Base-by-base conservation (phyloP, 768 basidiomycete species). In the Suillus bovinus region DNA sequence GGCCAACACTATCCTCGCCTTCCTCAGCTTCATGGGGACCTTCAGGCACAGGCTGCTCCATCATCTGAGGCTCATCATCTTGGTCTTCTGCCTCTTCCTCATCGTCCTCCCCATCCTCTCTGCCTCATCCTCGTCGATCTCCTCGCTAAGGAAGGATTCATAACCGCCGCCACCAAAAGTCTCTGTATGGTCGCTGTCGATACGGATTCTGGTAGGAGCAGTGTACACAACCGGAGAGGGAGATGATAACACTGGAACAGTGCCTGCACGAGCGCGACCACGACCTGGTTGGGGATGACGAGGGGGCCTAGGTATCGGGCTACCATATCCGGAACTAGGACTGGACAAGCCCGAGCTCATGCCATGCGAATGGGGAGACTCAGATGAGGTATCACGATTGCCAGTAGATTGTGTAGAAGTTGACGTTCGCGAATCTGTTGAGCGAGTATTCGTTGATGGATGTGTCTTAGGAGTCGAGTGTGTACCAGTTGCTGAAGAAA, bases 391-490 rank as follows among this genome's bases (percentile, higher is more conserved):
- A 1, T 87, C 87, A 4, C 70, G 75, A 61, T 89, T 88, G 34
- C 87, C 85, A 0, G 87, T 89, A 20, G 86, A 87, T 68, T 83
- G 84, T 13, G 86, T 84, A 27, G 81, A 77, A 7, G 77, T 74
- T 24, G 77, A 72, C 14, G 77, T 65, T 54, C 73, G 70, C 36
- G 78, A 84, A 46, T 71, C 78, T 11, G 71, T 79, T 8, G 76
- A 81, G 42, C 68, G 77, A 42, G 74, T 73, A 56, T 78, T 77
- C 16, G 77, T 72, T 9, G 76, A 74, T 1, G 77, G 71, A 0
- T 74, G 76, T 27, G 77, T 77, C 41, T 67, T 72, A 49, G 73
- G 80, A 1, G 78, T 72, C 10, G 76, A 71, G 61, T 74, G 80
- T 9, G 81, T 80, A 64, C 78, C 67, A 20, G 72, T 72, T 54